Evolutionary conservation across 768 basidiomycete genomes (phyloP).

Genomic region (Tylopilus cervinicoccineus): DNA sequence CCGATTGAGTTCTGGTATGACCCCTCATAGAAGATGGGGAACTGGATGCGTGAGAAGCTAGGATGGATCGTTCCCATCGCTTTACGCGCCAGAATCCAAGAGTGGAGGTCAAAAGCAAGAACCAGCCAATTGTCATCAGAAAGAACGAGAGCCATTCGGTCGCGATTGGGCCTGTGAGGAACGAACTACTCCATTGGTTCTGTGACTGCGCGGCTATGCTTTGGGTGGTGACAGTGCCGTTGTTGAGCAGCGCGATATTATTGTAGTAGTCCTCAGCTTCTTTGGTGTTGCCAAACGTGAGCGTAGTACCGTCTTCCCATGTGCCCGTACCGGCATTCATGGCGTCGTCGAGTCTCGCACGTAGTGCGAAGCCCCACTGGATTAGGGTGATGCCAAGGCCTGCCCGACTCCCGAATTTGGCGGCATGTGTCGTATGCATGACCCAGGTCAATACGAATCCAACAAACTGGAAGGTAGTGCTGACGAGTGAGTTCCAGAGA

Average conservation of each 20-base stretch:
- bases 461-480: conserved; percentile 96
- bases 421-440: conserved; percentile 89
- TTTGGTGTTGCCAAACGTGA: conserved; percentile 42
- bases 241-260: conserved; percentile 24
- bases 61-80: conserved; percentile 78
- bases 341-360: conserved; percentile 46
- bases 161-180: conserved; percentile 58
- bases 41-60: conserved; percentile 40
- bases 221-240: conserved; percentile 17
- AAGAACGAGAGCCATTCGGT: conserved; percentile 95
- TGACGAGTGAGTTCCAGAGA: conserved; percentile 90
- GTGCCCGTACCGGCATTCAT: conserved; percentile 30
- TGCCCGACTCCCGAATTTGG: conserved; percentile 87
- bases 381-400: conserved; percentile 96
- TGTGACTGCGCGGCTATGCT: conserved; percentile 6
- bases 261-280: conserved; percentile 45
- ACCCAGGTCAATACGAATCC: conserved; percentile 92
- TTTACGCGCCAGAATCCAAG: conserved; percentile 90
- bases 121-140: conserved; percentile 90
- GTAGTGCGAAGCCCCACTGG: conserved; percentile 86
- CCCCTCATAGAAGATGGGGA: conserved; percentile 36
- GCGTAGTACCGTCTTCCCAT: conserved; percentile 28
- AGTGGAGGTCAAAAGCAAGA: conserved; percentile 83
- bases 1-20: conserved; percentile 23
- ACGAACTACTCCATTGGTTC: conserved; percentile 36